Evolutionary conservation across 306 rosid genomes (phyloP), one percentile per base, ranked within the genome.

Genomic region (Quercus wislizeni): DNA sequence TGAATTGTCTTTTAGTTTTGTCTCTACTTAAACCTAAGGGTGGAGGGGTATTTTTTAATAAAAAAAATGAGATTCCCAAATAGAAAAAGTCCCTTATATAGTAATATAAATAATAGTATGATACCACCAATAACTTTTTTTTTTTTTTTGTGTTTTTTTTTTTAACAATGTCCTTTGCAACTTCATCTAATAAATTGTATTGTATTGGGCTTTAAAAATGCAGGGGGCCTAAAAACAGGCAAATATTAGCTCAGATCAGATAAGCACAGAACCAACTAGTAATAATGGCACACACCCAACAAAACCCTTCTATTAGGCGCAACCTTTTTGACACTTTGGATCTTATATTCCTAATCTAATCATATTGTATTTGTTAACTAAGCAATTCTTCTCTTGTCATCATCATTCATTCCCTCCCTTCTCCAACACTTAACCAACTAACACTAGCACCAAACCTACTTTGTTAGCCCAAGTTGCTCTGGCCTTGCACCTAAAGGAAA

Each of bases 181-280:
- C 54, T 49, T 49, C 3, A 12, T 13, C 15, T 49, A 49, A 49
- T 12, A 49, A 49, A 49, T 49, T 49, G 54, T 49, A 12, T 49
- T 49, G 12, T 49, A 49, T 49, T 49, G 69, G 33, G 17, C 14
- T 12, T 62, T 62, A 2, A 20, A 21, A 21, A 25, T 80, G 46
- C 25, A 65, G 83, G 51, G 88, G 87, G 49, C 71, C 86, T 78
- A 69, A 4, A 18, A 18, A 31, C 20, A 64, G 84, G 76, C 61
- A n/a, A 27, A 79, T 74, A 55, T 62, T 74, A 79, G 76, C 81
- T 70, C 77, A 76, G 74, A 76, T 75, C 64, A 63, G 68, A 73
- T 52, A 43, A 49, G 62, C 58, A 71, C 10, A 10, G 52, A 38
- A 11, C 69, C 43, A 57, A 28, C 76, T 21, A 18, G 25, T 43